These are phyloP conservation scores for Juncus effusus DNA, from an alignment of 176 grass and related monocot genomes.

Conservation along the genomic window DNA sequence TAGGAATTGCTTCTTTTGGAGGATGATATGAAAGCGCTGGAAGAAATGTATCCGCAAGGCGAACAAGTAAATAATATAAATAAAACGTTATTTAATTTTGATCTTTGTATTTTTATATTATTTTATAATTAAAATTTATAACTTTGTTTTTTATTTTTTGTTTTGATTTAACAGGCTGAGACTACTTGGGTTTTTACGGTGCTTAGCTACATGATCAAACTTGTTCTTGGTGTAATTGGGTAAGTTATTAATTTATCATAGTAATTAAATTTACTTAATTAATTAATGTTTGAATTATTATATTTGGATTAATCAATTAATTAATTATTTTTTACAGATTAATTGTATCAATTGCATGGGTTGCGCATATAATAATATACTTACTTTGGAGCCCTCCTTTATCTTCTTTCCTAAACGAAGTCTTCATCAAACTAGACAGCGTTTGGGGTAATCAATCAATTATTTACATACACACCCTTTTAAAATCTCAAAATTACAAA, in stretches of 20 bases:
- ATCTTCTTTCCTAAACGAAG: conserved; percentile 96
- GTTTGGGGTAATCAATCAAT: conserved; percentile 73
- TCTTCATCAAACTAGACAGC: conserved; percentile 91
- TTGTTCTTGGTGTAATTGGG: conserved; percentile 79
- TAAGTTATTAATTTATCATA: conserved; percentile 37
- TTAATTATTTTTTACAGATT: conserved; percentile 45
- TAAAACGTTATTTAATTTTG: neutral
- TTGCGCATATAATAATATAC: conserved; percentile 95
- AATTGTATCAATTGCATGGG: conserved; percentile 94
- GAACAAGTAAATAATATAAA: conserved; percentile 53
- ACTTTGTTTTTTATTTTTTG: conserved; percentile 24
- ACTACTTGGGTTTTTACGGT: conserved; percentile 93
- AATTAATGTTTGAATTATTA: neutral
- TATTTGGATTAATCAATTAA: conserved; percentile 11
- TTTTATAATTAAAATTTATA: neutral
- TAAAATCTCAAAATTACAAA: conserved; percentile 17
- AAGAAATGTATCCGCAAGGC: conserved; percentile 99
- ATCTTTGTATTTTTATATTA: neutral
- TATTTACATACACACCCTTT: neutral
- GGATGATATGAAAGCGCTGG: conserved; percentile 88
- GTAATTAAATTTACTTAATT: neutral
- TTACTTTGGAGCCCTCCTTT: conserved; percentile 82
- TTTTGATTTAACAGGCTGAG: conserved; percentile 64
- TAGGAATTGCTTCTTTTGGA: conserved; percentile 90
- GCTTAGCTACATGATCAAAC: conserved; percentile 84